Evolutionary conservation across 495 filamentous ascomycete genomes (phyloP), one percentile per base, ranked within the genome.

Genomic region (Podospora didyma): DNA sequence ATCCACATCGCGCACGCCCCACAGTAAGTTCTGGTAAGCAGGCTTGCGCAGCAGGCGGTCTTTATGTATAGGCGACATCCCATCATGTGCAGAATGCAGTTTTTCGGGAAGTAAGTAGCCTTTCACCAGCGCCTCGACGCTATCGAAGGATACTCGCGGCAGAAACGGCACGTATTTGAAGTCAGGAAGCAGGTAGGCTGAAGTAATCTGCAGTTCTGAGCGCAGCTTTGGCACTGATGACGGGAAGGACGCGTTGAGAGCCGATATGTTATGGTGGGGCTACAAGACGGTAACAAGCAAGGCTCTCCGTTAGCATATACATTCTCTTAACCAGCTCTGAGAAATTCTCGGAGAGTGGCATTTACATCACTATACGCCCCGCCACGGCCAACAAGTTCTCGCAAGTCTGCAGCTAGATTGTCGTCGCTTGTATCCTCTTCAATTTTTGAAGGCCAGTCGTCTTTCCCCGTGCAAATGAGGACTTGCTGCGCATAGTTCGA

Each of bases 401-500:
- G 93, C 58, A 97, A 65, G 41, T 83, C 82, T 48, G 86, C 82
- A 1, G 86, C 89, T 9, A 96, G 72, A 57, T 84, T 83, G n/a
- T 79, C 76, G 17, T 74, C 78, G 47, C 68, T 63, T 53, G 79
- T 73, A 39, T 78, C 76, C 19, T 78, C 77, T 53, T 82, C 79
- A 53, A 79, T 96, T 68, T 69, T 87, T 75, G 67, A 92, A 17
- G 79, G 79, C 94, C 94, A 98, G 69, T 97, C 89, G 20, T 75
- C 64, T 54, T 84, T 80, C 7, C 89, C 90, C 0, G 92, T 96
- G 55, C 83, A 89, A 16, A 97, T 76, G 2, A 98, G 67, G 3
- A 97, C 78, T 53, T 97, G 92, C 59, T 91, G 84, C 17, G 83
- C 78, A 68, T 96, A 94, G n/a, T 75, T 70, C 4, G 88, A 79